Evolutionary conservation across 345 rosid species (phyloP).

Genomic region (Punica granatum): DNA sequence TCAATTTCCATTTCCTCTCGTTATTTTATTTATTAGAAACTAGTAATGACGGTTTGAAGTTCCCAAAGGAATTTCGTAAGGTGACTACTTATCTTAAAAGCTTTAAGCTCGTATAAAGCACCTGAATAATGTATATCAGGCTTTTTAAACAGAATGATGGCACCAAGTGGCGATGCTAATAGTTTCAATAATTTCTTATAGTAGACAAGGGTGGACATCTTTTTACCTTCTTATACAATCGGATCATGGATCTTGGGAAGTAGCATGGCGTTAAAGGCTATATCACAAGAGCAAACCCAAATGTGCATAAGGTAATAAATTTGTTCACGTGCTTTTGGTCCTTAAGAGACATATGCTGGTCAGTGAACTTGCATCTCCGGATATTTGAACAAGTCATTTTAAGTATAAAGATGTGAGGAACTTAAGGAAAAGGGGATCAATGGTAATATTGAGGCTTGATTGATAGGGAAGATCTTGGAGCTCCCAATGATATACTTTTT

Average conservation of each 20-base stretch:
- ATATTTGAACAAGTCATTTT: background rate
- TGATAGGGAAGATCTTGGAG: constrained; percentile 78
- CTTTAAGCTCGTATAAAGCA: background rate
- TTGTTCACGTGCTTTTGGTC: background rate
- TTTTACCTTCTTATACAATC: background rate
- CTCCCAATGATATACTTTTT: background rate
- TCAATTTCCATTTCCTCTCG: background rate
- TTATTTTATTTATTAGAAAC: background rate
- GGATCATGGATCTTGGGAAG: constrained; percentile 1
- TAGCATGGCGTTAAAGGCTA: background rate
- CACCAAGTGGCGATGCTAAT: background rate
- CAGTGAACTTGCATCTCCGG: background rate
- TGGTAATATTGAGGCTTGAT: constrained; percentile 80
- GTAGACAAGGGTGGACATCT: background rate
- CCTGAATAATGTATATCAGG: background rate
- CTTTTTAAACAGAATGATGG: background rate
- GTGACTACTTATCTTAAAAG: background rate
- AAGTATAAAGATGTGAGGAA: background rate
- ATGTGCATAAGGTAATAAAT: background rate
- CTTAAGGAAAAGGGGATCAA: background rate
- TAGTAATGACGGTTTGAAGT: background rate
- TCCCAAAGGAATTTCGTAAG: background rate
- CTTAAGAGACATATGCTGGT: background rate
- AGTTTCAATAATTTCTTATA: background rate
- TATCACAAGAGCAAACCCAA: background rate